Percentiles rank a stretch among this genome's conserved stretches.
Evolutionary conservation across 805 yeast species (phyloP).

Genomic region (Zygosaccharomyces bisporus): DNA sequence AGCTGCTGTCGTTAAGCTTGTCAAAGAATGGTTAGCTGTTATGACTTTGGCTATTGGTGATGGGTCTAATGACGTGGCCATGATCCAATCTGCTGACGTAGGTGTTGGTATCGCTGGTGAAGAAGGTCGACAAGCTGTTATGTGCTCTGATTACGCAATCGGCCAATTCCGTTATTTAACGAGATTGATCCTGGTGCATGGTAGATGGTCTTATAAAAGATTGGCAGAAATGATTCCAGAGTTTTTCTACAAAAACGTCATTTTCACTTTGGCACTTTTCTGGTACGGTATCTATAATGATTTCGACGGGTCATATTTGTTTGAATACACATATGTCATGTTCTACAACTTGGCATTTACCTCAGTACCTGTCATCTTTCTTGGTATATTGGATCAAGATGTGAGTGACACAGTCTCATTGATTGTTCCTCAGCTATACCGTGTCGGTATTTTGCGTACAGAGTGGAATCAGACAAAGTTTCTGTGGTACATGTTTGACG

Average conservation of each 20-base stretch:
- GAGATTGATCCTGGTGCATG: slow-evolving; percentile 68
- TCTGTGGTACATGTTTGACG: slow-evolving; percentile 72
- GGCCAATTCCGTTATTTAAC: slow-evolving; percentile 76
- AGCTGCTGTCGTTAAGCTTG: slow-evolving; percentile 76
- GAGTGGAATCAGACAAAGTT: slow-evolving; percentile 73
- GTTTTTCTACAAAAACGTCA: slow-evolving; percentile 75
- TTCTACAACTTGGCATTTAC: slow-evolving; percentile 82
- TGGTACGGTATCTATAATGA: slow-evolving; percentile 75
- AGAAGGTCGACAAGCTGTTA: slow-evolving; percentile 85
- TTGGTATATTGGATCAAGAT: slow-evolving; percentile 80
- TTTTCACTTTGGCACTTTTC: slow-evolving; percentile 67
- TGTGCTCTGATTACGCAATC: slow-evolving; percentile 83
- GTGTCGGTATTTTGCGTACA: slow-evolving; percentile 63
- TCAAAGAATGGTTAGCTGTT: slow-evolving; percentile 68
- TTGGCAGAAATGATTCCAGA: slow-evolving; percentile 79
- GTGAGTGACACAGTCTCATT: slow-evolving; percentile 65
- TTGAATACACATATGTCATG: slow-evolving; percentile 75
- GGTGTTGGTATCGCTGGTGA: slow-evolving; percentile 92
- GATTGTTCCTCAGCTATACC: slow-evolving; percentile 70
- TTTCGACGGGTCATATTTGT: slow-evolving; percentile 76
- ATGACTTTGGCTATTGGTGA: slow-evolving; percentile 88
- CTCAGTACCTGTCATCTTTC: slow-evolving; percentile 71
- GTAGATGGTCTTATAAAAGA: slow-evolving; percentile 83
- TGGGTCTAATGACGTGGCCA: slow-evolving; percentile 86
- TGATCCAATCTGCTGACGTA: slow-evolving; percentile 84